Evolutionary conservation across 768 basidiomycete genomes (phyloP), one percentile per base, ranked within the genome.

Genomic region (Chiua virens): DNA sequence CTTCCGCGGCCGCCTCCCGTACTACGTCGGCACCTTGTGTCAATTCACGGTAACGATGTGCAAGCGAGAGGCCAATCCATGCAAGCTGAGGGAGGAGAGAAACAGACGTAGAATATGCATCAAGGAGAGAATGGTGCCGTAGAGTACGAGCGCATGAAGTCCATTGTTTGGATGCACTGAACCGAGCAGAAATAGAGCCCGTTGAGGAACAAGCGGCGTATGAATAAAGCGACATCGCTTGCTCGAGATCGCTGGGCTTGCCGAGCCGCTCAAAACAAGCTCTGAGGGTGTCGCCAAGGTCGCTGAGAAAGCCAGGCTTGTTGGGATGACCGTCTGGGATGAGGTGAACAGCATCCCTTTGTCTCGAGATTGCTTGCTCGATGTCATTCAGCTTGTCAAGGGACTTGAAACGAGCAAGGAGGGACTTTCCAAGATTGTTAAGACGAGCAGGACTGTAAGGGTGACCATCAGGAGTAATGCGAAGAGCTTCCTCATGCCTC

Each of bases 1-100:
- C 59, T 15, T 57, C 49, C 4, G 64, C 63, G 2, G 61, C 64
- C 2, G 60, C 64, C 2, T 62, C 61, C 17, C 62, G 50, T 3
- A 54, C 64, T 14, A 65, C 28, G 41, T 39, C 53, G n/a, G 50
- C 52, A 18, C 42, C 35, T 45, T 7, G 34, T 9, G 7, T 15
- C 22, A 65, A 52, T 13, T 49, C 42, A 21, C 44, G 47, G 17
- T 59, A 57, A 30, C 65, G 65, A 30, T 38, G 28, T 17, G 36
- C 18, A 17, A 65, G 43, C 22, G 62, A 42, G 18, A 56, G 47
- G 10, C 59, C 64, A 5, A 53, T 39, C 54, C 50, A 55, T 17
- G 54, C 54, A 15, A 55, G 18, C n/a, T 56, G 43, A 39, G 65
- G 64, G 6, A 66, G 54, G 23, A 66, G 56, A 46, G 35, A n/a